Evolutionary conservation across 108 stramenopile species (phyloP), one percentile per base, ranked within the genome.

Genomic region (Pseudonitzschia pungens): DNA sequence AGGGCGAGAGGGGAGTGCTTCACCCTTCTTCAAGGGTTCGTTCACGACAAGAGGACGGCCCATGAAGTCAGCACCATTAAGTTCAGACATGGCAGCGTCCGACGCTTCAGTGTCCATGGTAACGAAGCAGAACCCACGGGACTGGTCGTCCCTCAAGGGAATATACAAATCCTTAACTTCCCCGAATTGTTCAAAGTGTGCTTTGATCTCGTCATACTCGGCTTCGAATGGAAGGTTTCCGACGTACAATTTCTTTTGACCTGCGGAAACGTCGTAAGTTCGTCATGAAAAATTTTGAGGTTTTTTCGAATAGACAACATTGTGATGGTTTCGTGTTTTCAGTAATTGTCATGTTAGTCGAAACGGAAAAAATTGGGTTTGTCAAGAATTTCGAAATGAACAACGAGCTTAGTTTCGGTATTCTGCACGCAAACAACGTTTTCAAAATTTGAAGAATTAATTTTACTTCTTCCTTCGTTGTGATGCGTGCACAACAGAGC

Each of bases 101-200:
- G 75, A 75, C 57, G 72, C 86, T 31, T 73, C 86, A 24, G 62
- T 64, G 14, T 85, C 73, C 64, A 90, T 79, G 29, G 87, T 80
- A 33, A 97, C 88, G 80, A 97, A 97, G 45, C 79, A 92, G 83
- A 91, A 95, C 0, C 93, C 96, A 22, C 89, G 77, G 56, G 77
- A 72, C 31, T 77, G 55, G 40, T 81, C 81, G 41, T 75, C 73
- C 42, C 86, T 81, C 60, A 65, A 64, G 31, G 87, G 85, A 60
- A 91, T 68, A 64, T 76, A 86, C 22, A 79, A 67, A 72, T 82
- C 77, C n/a, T n/a, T 43, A 26, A 80, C 52, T 18, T 75, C 58
- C 18, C 86, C 88, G 62, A 77, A 84, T 27, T 77, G 51, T 41
- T 64, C 73, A 70, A 95, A 95, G 58, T 90, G 71, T 5, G 79